Evolutionary conservation across 2,329 filamentous ascomycete genomes (phyloP).

Genomic region (Gremmenia infestans): DNA sequence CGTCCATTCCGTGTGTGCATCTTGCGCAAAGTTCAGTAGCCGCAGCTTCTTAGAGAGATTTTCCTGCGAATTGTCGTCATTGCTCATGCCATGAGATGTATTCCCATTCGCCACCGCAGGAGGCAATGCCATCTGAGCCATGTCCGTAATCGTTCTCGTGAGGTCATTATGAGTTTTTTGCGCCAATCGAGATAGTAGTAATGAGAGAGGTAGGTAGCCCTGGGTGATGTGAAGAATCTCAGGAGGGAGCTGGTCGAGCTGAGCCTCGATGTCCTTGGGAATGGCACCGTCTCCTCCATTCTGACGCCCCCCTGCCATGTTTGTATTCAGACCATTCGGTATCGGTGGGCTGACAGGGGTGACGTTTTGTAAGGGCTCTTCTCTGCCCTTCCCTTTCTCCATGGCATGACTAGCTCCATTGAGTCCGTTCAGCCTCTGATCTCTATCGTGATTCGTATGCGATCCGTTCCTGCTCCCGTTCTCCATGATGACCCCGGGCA

Average conservation of each 20-base stretch:
- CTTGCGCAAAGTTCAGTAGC: conserved; percentile 73
- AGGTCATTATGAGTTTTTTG: conserved; percentile 81
- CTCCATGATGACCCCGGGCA: conserved; percentile 54
- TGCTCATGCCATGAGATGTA: conserved; percentile 34
- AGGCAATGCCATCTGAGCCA: conserved; percentile 64
- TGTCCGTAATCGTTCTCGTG: conserved; percentile 60
- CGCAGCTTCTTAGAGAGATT: conserved; percentile 72
- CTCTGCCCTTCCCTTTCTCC: conserved; percentile 26
- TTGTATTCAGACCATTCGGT: conserved; percentile 27
- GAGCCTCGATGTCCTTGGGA: conserved; percentile 29
- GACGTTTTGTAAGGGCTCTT: conserved; percentile 27
- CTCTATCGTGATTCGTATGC: conserved; percentile 53
- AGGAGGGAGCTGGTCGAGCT: conserved; percentile 55
- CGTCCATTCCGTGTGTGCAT: conserved; percentile 80
- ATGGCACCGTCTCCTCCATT: conserved; percentile 14
- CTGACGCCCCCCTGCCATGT: conserved; percentile 17
- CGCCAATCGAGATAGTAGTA: conserved; percentile 70
- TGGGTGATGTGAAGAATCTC: conserved; percentile 67
- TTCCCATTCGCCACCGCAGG: conserved; percentile 49
- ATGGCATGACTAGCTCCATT: conserved; percentile 36
- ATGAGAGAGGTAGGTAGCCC: conserved; percentile 70
- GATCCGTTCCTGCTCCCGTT: conserved; percentile 48
- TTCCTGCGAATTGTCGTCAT: conserved; percentile 55
- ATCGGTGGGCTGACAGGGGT: conserved; percentile 25
- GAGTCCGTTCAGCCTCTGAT: conserved; percentile 39